Conservation (phyloP, 2,329 filamentous ascomycete genomes). For the Rhinocladiella similis region DNA sequence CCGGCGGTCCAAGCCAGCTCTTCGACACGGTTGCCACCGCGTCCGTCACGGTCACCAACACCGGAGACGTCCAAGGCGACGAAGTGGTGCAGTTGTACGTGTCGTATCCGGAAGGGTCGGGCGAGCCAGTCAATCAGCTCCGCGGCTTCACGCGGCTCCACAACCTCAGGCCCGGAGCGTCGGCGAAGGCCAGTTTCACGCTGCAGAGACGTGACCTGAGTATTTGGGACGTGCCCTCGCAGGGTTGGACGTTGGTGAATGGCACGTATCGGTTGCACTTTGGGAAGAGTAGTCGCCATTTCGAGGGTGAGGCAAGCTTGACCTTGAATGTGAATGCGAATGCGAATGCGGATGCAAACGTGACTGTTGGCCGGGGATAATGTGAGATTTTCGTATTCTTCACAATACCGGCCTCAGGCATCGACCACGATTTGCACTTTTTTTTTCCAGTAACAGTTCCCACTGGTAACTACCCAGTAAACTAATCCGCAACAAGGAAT, state of each 20-base stretch:
- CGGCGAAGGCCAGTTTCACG: slow-evolving; percentile 44
- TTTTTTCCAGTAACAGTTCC: too few relatives aligned
- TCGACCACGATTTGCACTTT: too few relatives aligned
- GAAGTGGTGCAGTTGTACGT: slow-evolving; percentile 60
- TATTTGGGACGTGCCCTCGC: slow-evolving; percentile 37
- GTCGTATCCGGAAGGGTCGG: slow-evolving; percentile 41
- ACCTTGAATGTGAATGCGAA: neutral
- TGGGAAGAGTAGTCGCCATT: slow-evolving; percentile 10
- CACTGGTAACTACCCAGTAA: too few relatives aligned
- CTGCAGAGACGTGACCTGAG: slow-evolving; percentile 42
- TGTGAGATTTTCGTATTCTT: too few relatives aligned
- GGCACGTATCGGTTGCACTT: slow-evolving; percentile 5
- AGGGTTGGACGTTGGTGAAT: slow-evolving; percentile 37
- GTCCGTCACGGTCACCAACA: slow-evolving; percentile 47
- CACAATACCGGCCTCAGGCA: too few relatives aligned
- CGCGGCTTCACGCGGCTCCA: slow-evolving; percentile 34
- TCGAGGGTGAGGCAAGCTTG: slow-evolving; percentile 19
- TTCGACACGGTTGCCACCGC: slow-evolving; percentile 54
- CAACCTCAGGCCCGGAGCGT: slow-evolving; percentile 43
- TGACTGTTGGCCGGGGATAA: too few relatives aligned
- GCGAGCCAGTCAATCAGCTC: slow-evolving; percentile 41
- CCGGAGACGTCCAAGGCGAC: slow-evolving; percentile 48
- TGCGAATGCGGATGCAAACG: too few relatives aligned
- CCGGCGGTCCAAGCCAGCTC: slow-evolving; percentile 64
- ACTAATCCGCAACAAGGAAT: too few relatives aligned